Evolutionary conservation across 805 yeast species (phyloP), one percentile per base, ranked within the genome.

Genomic region (Suhomyces sp.): DNA sequence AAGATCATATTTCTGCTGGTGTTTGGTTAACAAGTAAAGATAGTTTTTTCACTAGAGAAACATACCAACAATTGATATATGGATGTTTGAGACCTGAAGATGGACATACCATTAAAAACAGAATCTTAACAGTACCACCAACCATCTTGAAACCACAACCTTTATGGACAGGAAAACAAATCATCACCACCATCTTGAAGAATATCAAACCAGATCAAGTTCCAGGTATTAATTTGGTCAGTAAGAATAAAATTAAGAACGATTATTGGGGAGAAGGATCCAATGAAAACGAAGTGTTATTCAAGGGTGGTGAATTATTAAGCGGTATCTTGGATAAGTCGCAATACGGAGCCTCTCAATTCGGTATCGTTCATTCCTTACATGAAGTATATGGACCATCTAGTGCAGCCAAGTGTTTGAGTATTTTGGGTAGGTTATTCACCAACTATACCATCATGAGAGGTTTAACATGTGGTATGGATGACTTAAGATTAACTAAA

Each of bases 391-490:
- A 91, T 60, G 98, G 98, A 10, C 81, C 96, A 8, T 77, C 76
- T 33, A 76, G 81, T 51, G 96, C 98, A 14, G 96, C 97, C 41
- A 83, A 85, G 55, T 76, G 93, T 5, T 70, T 93, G 31, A 83
- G 95, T 32, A 95, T 91, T n/a, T 73, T 93, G 42, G 98, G 98
- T 46, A 77, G 98, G 53, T 72, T 93, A 36, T 91, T 95, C 68
- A 95, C 99, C 15, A 88, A 86, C 61, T 93, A 88, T 62, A 88
- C 83, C 54, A 90, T 83, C 77, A 75, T 79, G 68, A 84, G 87
- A 39, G 98, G 96, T 1, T 86, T 93, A 58, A 93, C 98, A 6
- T 93, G 99, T 81, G 98, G 99, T 76, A 95, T 93, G 98, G 99
- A 93, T 60, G 99, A 93, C 69, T 73, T 93, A 61, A 79, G 95